These are phyloP conservation scores for Chimonanthus salicifolius DNA, from an alignment of 164 flowering plant species.

Conservation along the genomic window DNA sequence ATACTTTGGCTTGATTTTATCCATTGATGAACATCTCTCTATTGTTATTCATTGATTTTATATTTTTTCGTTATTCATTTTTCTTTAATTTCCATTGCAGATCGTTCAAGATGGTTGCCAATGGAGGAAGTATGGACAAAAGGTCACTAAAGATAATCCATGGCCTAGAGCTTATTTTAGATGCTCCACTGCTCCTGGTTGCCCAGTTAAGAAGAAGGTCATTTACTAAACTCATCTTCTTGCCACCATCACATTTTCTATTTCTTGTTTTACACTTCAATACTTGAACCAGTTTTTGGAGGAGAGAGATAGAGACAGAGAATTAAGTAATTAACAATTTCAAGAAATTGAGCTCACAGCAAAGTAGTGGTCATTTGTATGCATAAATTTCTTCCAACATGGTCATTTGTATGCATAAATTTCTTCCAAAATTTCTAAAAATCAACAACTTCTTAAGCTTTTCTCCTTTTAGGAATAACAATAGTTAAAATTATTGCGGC, in stretches of 20 bases:
- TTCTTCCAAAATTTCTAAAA: too few relatives aligned
- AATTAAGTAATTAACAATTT: not conserved
- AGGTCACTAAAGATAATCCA: conserved; percentile 51
- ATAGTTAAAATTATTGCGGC: too few relatives aligned
- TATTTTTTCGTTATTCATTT: not conserved
- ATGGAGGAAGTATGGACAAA: conserved; percentile 71
- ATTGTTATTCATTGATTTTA: not conserved
- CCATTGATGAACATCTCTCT: not conserved
- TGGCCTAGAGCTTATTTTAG: conserved; percentile 58
- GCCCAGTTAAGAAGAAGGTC: conserved; percentile 65
- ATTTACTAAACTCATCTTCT: not conserved
- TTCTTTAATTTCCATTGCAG: conserved; percentile 12
- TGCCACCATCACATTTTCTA: not conserved
- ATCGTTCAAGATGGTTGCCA: conserved; percentile 54
- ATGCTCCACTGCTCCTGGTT: conserved; percentile 45
- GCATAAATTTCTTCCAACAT: too few relatives aligned
- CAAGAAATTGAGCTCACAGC: too few relatives aligned
- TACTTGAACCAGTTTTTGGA: not conserved
- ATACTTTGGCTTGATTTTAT: too few relatives aligned
- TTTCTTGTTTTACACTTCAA: not conserved
- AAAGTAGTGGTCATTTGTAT: too few relatives aligned
- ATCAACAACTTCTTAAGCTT: too few relatives aligned
- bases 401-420: too few relatives aligned
- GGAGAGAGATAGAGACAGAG: too few relatives aligned
- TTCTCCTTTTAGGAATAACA: too few relatives aligned